Conservation (phyloP, 139 green algal genomes). For the Chlamydomonas eustigma region DNA sequence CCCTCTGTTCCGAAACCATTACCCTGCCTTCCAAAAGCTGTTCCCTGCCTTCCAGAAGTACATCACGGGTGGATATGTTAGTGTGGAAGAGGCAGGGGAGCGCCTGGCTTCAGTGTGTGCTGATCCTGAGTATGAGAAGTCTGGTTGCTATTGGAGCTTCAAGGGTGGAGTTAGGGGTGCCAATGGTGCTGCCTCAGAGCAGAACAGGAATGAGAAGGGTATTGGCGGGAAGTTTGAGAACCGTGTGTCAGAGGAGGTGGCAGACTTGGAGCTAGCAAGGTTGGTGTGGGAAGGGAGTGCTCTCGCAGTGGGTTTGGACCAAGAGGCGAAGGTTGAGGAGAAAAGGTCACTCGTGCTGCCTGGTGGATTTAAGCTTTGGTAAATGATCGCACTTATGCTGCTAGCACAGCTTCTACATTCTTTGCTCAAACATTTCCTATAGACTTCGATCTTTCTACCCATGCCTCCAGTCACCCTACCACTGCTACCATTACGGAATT, state of each 20-base stretch:
- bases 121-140: conserved; percentile 38
- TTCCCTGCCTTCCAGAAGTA: conserved; percentile 96
- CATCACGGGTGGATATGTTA: conserved; percentile 91
- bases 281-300: conserved; percentile 5
- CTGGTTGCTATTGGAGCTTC: conserved; percentile 69
- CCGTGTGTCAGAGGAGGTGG: conserved; percentile 13
- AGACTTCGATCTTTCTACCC: too few relatives aligned
- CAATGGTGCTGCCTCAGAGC: not conserved
- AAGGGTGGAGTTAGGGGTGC: conserved; percentile 10
- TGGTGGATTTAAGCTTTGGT: not conserved
- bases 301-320: conserved; percentile 4
- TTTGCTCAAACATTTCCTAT: too few relatives aligned
- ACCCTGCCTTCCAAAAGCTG: conserved; percentile 69
- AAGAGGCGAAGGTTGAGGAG: not conserved
- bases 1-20: conserved; percentile 88
- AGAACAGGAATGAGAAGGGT: conserved; percentile 14
- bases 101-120: conserved; percentile 55
- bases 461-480: too few relatives aligned
- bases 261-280: not conserved
- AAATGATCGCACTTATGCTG: not conserved
- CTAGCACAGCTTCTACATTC: too few relatives aligned
- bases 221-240: conserved; percentile 16
- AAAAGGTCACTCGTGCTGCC: not conserved
- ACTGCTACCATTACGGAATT: too few relatives aligned
- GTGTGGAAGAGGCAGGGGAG: conserved; percentile 79